Conservation (phyloP, 352 stramenopile species). For the Phytophthora multivora region DNA sequence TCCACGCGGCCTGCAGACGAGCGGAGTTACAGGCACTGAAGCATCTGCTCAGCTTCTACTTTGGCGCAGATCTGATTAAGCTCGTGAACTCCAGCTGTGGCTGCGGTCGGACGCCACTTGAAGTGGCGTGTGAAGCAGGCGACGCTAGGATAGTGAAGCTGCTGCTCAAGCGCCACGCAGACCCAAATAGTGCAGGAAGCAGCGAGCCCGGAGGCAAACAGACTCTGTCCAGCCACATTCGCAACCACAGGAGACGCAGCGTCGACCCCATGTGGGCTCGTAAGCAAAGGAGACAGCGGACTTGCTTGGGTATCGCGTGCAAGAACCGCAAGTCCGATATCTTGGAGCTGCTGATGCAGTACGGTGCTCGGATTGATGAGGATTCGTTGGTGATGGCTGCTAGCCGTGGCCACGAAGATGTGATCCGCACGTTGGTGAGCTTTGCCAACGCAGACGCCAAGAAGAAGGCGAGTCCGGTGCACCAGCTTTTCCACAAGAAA, state of each 20-base stretch:
- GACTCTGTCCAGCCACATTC: slow-evolving; percentile 35
- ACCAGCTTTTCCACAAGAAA: slow-evolving; percentile 46
- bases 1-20: slow-evolving; percentile 68
- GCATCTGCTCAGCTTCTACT: slow-evolving; percentile 74
- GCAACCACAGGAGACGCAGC: slow-evolving; percentile 36
- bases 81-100: slow-evolving; percentile 71
- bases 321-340: slow-evolving; percentile 48
- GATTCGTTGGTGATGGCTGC: slow-evolving; percentile 56
- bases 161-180: slow-evolving; percentile 61
- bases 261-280: slow-evolving; percentile 17
- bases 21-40: slow-evolving; percentile 70
- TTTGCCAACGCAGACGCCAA: slow-evolving; percentile 33
- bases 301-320: slow-evolving; percentile 59
- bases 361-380: slow-evolving; percentile 65
- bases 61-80: slow-evolving; percentile 54
- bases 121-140: slow-evolving; percentile 65
- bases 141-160: slow-evolving; percentile 65
- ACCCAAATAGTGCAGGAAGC: slow-evolving; percentile 47
- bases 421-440: slow-evolving; percentile 47
- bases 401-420: slow-evolving; percentile 44
- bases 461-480: slow-evolving; percentile 34
- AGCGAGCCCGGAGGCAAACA: slow-evolving; percentile 12
- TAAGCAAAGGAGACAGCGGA: slow-evolving; percentile 47
- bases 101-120: slow-evolving; percentile 72
- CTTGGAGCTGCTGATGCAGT: slow-evolving; percentile 63